Evolutionary conservation across 148 eudicot species (phyloP).

Genomic region (Silene uniflora): DNA sequence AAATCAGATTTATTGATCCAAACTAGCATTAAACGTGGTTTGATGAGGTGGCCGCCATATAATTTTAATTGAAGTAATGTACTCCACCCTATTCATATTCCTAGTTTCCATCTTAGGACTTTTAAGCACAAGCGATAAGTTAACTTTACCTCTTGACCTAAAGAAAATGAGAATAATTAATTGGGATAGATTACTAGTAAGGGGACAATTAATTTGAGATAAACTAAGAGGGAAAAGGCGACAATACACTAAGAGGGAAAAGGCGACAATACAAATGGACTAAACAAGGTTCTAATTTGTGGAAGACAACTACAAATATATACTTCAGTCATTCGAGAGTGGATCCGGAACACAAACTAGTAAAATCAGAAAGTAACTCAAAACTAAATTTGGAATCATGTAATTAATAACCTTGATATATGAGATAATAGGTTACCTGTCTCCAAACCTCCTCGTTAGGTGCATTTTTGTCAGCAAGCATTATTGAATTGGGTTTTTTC

Average conservation of each 20-base stretch:
- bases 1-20: not conserved
- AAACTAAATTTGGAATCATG: not conserved
- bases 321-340: not conserved
- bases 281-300: not conserved
- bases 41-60: not conserved
- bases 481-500: slow-evolving; percentile 63
- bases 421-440: slow-evolving; percentile 42
- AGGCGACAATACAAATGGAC: not conserved
- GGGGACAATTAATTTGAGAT: not conserved
- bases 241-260: not conserved
- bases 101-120: not conserved
- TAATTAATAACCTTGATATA: not conserved
- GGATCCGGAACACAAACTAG: not conserved
- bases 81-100: not conserved
- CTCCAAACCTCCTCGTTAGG: slow-evolving; percentile 98
- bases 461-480: slow-evolving; percentile 98
- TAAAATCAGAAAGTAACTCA: not conserved
- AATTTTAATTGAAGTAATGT: not conserved
- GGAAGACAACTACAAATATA: no score
- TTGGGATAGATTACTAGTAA: not conserved
- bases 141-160: not conserved
- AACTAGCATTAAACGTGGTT: not conserved
- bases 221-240: not conserved
- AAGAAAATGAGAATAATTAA: not conserved
- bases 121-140: not conserved